These are phyloP conservation scores for Blastomyces silverae DNA, from an alignment of 2,329 filamentous ascomycete genomes.

Conservation along the genomic window DNA sequence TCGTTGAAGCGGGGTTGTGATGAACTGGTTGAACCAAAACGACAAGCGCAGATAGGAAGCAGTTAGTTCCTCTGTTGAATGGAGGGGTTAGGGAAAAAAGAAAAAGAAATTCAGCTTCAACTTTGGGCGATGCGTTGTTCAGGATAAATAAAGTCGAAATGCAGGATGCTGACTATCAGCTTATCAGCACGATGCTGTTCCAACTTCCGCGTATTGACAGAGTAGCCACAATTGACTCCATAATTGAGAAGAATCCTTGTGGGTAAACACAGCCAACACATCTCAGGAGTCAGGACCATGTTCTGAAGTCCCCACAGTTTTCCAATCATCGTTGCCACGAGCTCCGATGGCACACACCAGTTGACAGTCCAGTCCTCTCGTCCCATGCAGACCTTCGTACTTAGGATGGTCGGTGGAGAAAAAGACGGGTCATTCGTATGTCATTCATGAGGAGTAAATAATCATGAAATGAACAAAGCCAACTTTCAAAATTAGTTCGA, in stretches of 20 bases:
- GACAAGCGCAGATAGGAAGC: not conserved
- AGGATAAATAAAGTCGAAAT: not conserved
- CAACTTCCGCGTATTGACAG: not conserved
- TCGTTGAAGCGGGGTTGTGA: not conserved
- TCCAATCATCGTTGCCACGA: slow-evolving; percentile 1
- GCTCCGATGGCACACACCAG: not conserved
- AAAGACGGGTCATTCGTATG: not conserved
- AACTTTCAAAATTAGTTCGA: not conserved
- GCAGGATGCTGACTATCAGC: not conserved
- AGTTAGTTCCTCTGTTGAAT: not conserved
- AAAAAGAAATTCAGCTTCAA: not conserved
- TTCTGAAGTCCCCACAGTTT: not conserved
- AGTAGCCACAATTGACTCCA: slow-evolving; percentile 10
- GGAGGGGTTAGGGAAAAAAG: not conserved
- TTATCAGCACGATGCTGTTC: not conserved
- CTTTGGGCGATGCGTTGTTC: not conserved
- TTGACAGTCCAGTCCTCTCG: not conserved
- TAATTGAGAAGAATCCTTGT: not conserved
- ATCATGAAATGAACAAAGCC: not conserved
- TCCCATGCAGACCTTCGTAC: not conserved
- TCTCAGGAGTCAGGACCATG: not conserved
- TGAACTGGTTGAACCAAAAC: not conserved
- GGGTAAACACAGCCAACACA: not conserved
- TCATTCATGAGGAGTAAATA: not conserved
- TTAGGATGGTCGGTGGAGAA: not conserved